Percentiles rank a stretch among this genome's conserved stretches.
Evolutionary conservation across 2,329 filamentous ascomycete genomes (phyloP).

Genomic region (Monilinia fructicola): DNA sequence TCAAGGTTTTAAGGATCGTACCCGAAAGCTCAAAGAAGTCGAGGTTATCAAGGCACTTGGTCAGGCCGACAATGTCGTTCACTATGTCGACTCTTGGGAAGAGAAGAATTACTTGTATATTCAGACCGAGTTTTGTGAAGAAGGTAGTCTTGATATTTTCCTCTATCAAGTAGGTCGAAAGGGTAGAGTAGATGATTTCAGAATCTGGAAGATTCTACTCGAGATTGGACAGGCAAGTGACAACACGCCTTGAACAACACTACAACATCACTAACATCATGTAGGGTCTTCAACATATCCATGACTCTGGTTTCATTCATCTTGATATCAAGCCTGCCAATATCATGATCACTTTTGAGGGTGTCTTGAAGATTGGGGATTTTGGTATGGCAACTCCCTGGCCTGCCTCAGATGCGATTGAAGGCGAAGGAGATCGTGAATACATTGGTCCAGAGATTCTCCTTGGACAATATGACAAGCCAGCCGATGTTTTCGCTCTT

Average conservation of each 20-base stretch:
- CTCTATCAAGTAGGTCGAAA: constrained; percentile 78
- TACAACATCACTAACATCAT: constrained; percentile 33
- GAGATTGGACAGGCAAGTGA: constrained; percentile 75
- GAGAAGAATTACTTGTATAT: constrained; percentile 85
- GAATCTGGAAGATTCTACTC: constrained; percentile 96
- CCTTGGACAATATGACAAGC: constrained; percentile 80
- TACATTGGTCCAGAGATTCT: constrained; percentile 96
- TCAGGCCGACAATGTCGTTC: constrained; percentile 80
- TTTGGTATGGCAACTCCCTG: constrained; percentile 79
- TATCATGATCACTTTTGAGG: constrained; percentile 77
- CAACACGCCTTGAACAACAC: not conserved
- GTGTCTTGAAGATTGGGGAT: constrained; percentile 80
- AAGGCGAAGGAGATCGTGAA: constrained; percentile 91
- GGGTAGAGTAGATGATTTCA: constrained; percentile 90
- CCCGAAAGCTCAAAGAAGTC: constrained; percentile 81
- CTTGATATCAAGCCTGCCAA: constrained; percentile 85
- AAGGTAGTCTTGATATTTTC: constrained; percentile 86
- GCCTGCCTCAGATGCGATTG: constrained; percentile 73
- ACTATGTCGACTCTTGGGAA: constrained; percentile 86
- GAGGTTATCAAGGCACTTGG: constrained; percentile 73
- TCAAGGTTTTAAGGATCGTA: constrained; percentile 74
- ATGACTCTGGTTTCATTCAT: constrained; percentile 82
- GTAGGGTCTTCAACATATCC: constrained; percentile 85
- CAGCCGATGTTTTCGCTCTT: constrained; percentile 89
- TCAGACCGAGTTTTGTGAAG: constrained; percentile 95